Evolutionary conservation across 1,284 basidiomycete genomes (phyloP), one percentile per base, ranked within the genome.

Genomic region (Ceratobasidium sp.): DNA sequence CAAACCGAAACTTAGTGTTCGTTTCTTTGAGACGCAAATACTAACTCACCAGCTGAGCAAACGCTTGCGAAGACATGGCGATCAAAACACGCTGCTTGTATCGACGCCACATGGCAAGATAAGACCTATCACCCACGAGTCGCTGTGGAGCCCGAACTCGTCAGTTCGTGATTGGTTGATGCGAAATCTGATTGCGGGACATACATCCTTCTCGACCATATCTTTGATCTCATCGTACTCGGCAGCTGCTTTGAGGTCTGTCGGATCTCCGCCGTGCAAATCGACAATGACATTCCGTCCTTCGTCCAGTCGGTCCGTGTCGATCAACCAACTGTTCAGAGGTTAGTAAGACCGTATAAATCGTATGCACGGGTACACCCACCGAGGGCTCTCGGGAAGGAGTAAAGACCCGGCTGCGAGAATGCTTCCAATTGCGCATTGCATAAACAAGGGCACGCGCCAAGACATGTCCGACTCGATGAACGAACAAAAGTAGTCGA

Each of bases 1-100:
- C 10, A 32, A 45, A 16, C 2, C 0, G 16, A 2, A 2, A 21
- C 16, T 69, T 26, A 55, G 21, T 10, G 36, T 39, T 3, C 28
- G 16, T 36, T 14, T 43, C 36, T 10, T 16, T 21, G 23, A 3
- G 34, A 39, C 28, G 6, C 26, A 26, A 36, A 41, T n/a, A n/a
- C 50, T 45, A 18, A 83, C 89, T 76, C 76, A 93, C 92, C 76
- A 98, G 83, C 81, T 98, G 97, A 58, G 96, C 96, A 80, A 98
- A 98, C 72, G 93, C 92, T 80, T 98, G 97, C 75, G 94, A 94
- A 21, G 94, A 96, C 94, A 97, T 97, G n/a, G 96, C 97, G 73
- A 98, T 89, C 75, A 98, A 81, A 4, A 98, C 96, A 55, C 96
- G 88, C 53, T 90, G 89, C 77, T 92, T 92, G 81, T 98, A 98